Evolutionary conservation across 1,284 basidiomycete species (phyloP).

Genomic region (Leccinum cinnamomeum): DNA sequence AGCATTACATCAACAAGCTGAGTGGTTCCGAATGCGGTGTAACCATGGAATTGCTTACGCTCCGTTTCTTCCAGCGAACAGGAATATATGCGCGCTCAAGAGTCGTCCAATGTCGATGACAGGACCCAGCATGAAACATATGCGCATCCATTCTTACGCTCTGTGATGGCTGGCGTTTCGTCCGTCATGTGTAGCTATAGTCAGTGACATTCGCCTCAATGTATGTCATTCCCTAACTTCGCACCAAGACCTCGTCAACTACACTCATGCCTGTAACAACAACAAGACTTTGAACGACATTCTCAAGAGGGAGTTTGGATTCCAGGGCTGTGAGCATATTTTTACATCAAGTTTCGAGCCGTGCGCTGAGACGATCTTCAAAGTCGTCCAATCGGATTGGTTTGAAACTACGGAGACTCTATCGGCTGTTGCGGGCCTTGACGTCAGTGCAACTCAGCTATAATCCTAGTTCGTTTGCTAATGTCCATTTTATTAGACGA

Average conservation of each 20-base stretch:
- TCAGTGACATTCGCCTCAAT: conserved; percentile 25
- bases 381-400: conserved; percentile 44
- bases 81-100: conserved; percentile 39
- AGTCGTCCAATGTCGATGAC: conserved; percentile 61
- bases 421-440: conserved; percentile 47
- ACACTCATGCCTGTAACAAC: conserved; percentile 58
- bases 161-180: conserved; percentile 55
- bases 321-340: conserved; percentile 47
- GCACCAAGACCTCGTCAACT: conserved; percentile 40
- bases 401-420: conserved; percentile 39
- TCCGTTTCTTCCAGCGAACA: conserved; percentile 43
- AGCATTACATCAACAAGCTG: conserved; percentile 64
- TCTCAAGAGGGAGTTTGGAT: conserved; percentile 59
- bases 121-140: conserved; percentile 64
- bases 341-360: background rate
- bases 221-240: conserved; percentile 6
- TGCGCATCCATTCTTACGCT: conserved; percentile 53
- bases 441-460: conserved; percentile 30
- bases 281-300: conserved; percentile 53
- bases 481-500: background rate
- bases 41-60: background rate
- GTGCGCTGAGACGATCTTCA: background rate
- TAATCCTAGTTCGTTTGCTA: background rate
- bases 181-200: conserved; percentile 78
- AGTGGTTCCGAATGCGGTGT: conserved; percentile 3